Evolutionary conservation across 805 yeast species (phyloP).

Genomic region (Candida ulmi): DNA sequence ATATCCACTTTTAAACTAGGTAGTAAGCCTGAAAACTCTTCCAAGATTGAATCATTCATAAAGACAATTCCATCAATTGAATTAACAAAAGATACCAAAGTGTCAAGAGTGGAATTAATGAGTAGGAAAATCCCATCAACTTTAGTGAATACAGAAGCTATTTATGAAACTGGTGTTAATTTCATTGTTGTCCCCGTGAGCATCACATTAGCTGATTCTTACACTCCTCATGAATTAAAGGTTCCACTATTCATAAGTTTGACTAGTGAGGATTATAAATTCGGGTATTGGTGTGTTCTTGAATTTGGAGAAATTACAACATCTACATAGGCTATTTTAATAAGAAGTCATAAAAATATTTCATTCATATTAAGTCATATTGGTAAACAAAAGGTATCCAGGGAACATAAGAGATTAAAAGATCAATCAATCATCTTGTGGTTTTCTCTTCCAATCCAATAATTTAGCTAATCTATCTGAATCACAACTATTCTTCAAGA

Average conservation of each 20-base stretch:
- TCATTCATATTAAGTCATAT: too few relatives aligned
- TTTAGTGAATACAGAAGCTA: slow-evolving; percentile 5
- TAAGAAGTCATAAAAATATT: too few relatives aligned
- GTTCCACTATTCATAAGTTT: slow-evolving; percentile 22
- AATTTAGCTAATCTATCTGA: slow-evolving; percentile 54
- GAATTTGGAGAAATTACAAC: slow-evolving; percentile 7
- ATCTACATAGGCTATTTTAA: too few relatives aligned
- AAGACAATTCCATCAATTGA: slow-evolving; percentile 26
- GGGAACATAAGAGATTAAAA: neutral
- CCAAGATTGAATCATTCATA: slow-evolving; percentile 15
- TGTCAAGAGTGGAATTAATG: slow-evolving; percentile 26
- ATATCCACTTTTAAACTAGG: slow-evolving; percentile 13
- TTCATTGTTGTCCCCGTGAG: slow-evolving; percentile 26
- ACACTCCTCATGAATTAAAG: neutral
- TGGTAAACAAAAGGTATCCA: too few relatives aligned
- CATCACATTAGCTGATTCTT: slow-evolving; percentile 1
- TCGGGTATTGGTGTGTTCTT: slow-evolving; percentile 19
- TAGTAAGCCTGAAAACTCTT: slow-evolving; percentile 11
- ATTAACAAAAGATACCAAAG: slow-evolving; percentile 21
- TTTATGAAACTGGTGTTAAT: slow-evolving; percentile 21
- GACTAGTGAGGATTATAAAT: slow-evolving; percentile 8
- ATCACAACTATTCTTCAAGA: slow-evolving; percentile 58
- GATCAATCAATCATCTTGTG: neutral
- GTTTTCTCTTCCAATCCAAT: slow-evolving; percentile 41
- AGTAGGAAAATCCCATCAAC: slow-evolving; percentile 14